These are phyloP conservation scores for Circinella umbellata DNA, from an alignment of 371 early-diverging fungal species.

Conservation along the genomic window DNA sequence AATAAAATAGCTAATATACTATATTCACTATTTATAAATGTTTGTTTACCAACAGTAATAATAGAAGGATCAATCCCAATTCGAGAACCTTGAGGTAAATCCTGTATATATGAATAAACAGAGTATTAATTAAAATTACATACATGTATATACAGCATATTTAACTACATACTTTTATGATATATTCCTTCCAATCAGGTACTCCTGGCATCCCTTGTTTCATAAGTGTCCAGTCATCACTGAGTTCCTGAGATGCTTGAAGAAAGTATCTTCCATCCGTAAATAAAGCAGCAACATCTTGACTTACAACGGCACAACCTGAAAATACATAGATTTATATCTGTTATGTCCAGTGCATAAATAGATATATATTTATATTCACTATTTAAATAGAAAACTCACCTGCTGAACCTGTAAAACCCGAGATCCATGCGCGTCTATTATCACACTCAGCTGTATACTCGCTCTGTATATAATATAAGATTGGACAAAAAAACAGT, in stretches of 20 bases:
- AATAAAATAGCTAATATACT: too few relatives aligned
- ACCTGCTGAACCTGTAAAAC: conserved; percentile 99
- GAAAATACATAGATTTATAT: not conserved
- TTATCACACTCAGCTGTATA: conserved; percentile 94
- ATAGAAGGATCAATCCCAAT: conserved; percentile 89
- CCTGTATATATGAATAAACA: conserved; percentile 29
- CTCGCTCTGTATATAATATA: conserved; percentile 76
- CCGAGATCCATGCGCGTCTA: conserved; percentile 94
- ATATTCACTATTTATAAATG: not conserved
- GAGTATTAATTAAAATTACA: not conserved
- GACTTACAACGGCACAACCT: conserved; percentile 83
- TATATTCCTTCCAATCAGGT: conserved; percentile 90
- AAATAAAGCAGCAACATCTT: conserved; percentile 80
- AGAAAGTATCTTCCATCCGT: conserved; percentile 99
- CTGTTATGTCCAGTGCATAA: too few relatives aligned
- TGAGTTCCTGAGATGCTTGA: conserved; percentile 95
- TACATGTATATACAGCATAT: not conserved
- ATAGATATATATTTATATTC: too few relatives aligned
- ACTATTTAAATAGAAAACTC: conserved; percentile 10
- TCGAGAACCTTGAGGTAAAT: conserved; percentile 68
- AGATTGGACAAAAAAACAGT: not conserved
- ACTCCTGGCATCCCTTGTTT: conserved; percentile 88
- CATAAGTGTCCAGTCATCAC: conserved; percentile 90
- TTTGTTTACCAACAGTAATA: conserved; percentile 62
- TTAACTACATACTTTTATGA: conserved; percentile 54